These are phyloP conservation scores for Vitis rupestris DNA, from an alignment of 164 flowering plant species.

Conservation along the genomic window DNA sequence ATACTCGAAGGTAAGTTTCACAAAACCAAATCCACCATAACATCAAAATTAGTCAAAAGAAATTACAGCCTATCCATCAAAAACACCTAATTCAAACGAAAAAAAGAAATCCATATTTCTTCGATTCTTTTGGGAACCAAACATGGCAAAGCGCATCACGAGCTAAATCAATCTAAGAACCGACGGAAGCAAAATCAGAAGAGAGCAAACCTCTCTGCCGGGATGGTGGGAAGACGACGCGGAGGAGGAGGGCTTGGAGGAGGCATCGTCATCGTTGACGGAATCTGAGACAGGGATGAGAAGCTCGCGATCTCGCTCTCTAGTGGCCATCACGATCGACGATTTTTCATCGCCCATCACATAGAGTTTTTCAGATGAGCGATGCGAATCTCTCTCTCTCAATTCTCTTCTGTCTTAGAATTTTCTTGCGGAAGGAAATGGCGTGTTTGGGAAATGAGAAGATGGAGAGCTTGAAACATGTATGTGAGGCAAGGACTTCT, in stretches of 20 bases:
- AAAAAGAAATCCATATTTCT: no score
- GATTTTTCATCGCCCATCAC: constrained; percentile 77
- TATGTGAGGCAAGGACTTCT: not conserved
- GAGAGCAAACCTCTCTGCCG: constrained; percentile 65
- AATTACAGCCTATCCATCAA: no score
- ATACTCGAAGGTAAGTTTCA: no score
- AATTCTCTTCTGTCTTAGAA: not conserved
- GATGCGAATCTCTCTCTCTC: constrained; percentile 1
- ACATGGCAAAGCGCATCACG: not conserved
- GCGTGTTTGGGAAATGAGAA: not conserved
- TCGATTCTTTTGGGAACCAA: no score
- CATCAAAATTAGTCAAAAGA: no score
- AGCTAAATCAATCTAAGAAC: not conserved
- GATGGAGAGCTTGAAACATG: no score
- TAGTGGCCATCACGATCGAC: constrained; percentile 47
- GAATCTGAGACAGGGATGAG: constrained; percentile 80
- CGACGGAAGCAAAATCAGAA: not conserved
- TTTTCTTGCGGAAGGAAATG: not conserved
- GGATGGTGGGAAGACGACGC: constrained; percentile 65
- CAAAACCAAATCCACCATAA: no score
- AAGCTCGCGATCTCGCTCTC: constrained; percentile 86
- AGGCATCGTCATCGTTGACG: constrained; percentile 32
- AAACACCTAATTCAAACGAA: no score
- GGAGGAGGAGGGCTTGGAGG: constrained; percentile 62
- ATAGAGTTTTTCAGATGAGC: not conserved